Percentiles rank a stretch among this genome's conserved stretches.
phyloP scores from a whole-genome alignment of 805 yeast genomes.

The Suhomyces sp. region DNA sequence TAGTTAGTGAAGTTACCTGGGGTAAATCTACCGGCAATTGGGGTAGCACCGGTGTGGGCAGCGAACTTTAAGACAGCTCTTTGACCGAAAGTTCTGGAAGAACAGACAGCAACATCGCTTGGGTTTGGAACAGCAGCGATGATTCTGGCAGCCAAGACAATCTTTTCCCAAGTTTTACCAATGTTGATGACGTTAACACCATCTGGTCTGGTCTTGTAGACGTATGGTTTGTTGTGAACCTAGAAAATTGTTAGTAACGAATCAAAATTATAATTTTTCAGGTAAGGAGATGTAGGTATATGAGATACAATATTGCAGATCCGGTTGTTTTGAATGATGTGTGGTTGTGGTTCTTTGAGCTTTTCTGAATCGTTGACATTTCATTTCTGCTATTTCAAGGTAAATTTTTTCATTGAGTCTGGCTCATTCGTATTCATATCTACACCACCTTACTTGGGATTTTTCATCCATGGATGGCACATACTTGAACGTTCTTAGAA shows the following conservation, averaged over 20 bases:
- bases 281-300: neutral
- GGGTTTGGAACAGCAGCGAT: slow-evolving; percentile 99
- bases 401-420: neutral
- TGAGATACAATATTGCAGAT: neutral
- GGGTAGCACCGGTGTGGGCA: slow-evolving; percentile 99
- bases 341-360: neutral
- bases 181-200: slow-evolving; percentile 98
- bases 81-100: slow-evolving; percentile 99
- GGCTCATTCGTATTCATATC: neutral
- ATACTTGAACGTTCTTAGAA: slow-evolving; percentile 98
- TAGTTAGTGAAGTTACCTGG: slow-evolving; percentile 99
- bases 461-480: slow-evolving; percentile 29
- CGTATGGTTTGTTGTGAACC: slow-evolving; percentile 97
- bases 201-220: slow-evolving; percentile 97
- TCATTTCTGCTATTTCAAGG: too few species aligned
- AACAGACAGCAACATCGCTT: slow-evolving; percentile 96
- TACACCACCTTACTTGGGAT: neutral
- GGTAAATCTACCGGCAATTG: slow-evolving; percentile 99
- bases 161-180: slow-evolving; percentile 99
- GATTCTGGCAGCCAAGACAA: slow-evolving; percentile 98
- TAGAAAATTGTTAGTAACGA: slow-evolving; percentile 21
- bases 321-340: too few species aligned
- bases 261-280: neutral
- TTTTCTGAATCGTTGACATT: neutral
- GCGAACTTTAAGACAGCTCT: slow-evolving; percentile 99